Conservation (phyloP, 306 rosid species). For the Rosa persica region DNA sequence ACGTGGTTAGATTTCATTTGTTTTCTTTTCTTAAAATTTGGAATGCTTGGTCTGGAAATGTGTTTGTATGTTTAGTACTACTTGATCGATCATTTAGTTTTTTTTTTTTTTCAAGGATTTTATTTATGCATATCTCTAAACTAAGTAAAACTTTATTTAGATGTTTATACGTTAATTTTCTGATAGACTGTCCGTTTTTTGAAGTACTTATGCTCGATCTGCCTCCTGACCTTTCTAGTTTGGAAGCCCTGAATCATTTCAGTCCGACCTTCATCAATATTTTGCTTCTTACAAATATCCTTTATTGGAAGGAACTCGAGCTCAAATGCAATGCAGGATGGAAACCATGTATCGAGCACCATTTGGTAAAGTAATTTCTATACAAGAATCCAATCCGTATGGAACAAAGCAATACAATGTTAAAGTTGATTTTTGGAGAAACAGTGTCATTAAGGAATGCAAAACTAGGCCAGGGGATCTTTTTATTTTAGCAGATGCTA, state of each 20-base stretch:
- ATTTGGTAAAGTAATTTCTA: conserved; percentile 38
- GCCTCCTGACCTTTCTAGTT: no score
- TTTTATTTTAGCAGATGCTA: conserved; percentile 51
- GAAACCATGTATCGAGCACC: conserved; percentile 43
- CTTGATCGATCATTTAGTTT: no score
- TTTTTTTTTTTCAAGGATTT: no score
- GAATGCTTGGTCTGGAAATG: no score
- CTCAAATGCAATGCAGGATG: conserved; percentile 45
- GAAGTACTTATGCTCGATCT: no score
- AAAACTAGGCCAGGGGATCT: conserved; percentile 57
- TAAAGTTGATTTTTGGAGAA: conserved; percentile 41
- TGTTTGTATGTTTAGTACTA: no score
- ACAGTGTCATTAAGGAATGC: conserved; percentile 47
- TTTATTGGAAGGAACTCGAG: conserved; percentile 58
- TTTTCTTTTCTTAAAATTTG: no score
- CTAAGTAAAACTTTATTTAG: no score
- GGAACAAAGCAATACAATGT: conserved; percentile 25
- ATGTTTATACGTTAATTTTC: no score
- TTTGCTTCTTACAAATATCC: conserved; percentile 50
- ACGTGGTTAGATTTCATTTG: not conserved
- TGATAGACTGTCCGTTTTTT: no score
- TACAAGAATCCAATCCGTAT: conserved; percentile 21
- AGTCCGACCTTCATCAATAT: conserved; percentile 34
- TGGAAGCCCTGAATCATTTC: conserved; percentile 28
- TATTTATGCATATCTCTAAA: no score